These are phyloP conservation scores for Hordeum marinum DNA, from an alignment of 176 grass and related monocot species.

Conservation along the genomic window DNA sequence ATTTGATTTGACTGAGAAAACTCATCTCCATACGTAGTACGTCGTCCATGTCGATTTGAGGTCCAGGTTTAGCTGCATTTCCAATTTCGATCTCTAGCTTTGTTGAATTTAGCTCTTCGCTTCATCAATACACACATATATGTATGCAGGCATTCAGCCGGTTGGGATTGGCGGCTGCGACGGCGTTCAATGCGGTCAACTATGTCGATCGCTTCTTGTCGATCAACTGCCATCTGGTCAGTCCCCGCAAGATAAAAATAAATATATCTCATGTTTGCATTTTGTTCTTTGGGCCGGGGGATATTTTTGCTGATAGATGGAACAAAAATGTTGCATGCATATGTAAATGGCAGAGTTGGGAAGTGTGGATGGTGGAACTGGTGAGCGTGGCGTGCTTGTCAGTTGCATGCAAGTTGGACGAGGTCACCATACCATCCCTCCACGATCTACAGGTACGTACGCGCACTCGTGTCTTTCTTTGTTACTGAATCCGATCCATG, in stretches of 20 bases:
- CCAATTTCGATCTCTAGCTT: not conserved
- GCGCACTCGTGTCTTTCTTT: not conserved
- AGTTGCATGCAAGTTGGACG: constrained; percentile 73
- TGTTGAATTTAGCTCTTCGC: not conserved
- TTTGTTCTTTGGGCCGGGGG: not conserved
- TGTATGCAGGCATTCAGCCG: constrained; percentile 37
- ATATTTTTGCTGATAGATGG: not conserved
- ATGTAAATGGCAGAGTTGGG: constrained; percentile 49
- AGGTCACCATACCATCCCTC: constrained; percentile 54
- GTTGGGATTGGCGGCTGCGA: constrained; percentile 27
- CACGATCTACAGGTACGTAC: constrained; percentile 64
- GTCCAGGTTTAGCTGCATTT: not conserved
- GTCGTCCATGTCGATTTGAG: no score
- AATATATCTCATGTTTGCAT: not conserved
- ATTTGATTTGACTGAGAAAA: no score
- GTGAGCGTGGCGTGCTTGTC: constrained; percentile 73
- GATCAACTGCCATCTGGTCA: constrained; percentile 48
- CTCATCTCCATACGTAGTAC: no score
- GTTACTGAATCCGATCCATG: not conserved
- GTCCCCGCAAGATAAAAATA: not conserved
- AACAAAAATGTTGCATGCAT: no score
- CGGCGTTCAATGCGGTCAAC: constrained; percentile 68
- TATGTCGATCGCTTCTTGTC: constrained; percentile 81
- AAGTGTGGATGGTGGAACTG: constrained; percentile 89
- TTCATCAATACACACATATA: not conserved